Percentiles rank a stretch among this genome's conserved stretches.
Conservation (phyloP, 2,329 filamentous ascomycete genomes). For the Trichophyton schoenleinii region DNA sequence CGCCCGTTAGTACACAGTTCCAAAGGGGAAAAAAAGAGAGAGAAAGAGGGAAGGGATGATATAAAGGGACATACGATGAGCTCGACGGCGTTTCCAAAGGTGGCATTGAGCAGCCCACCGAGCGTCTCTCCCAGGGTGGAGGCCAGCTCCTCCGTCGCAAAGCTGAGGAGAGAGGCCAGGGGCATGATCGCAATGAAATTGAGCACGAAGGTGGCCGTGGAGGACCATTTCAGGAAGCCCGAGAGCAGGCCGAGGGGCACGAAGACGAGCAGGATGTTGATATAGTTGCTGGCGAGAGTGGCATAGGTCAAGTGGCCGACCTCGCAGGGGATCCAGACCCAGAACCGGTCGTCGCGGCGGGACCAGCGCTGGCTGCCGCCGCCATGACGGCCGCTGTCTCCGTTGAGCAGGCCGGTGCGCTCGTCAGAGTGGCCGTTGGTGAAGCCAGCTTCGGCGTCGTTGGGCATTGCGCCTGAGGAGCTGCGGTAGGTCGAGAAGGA, state of each 20-base stretch:
- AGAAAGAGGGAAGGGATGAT: constrained; percentile 35
- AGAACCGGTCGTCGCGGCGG: constrained; percentile 26
- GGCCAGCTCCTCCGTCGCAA: constrained; percentile 52
- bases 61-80: constrained; percentile 43
- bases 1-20: background rate
- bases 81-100: constrained; percentile 55
- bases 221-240: constrained; percentile 47
- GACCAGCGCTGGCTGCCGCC: constrained; percentile 13
- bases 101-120: constrained; percentile 52
- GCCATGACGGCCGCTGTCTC: background rate
- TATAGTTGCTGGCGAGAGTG: constrained; percentile 39
- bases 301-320: constrained; percentile 31
- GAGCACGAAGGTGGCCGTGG: constrained; percentile 47
- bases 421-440: constrained; percentile 10
- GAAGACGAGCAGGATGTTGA: constrained; percentile 50
- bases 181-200: constrained; percentile 55
- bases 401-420: constrained; percentile 7
- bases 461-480: constrained; percentile 9
- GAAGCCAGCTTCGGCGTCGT: constrained; percentile 1
- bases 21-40: too few species aligned
- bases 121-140: constrained; percentile 50
- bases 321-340: constrained; percentile 30
- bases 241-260: constrained; percentile 52
- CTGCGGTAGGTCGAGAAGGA: constrained; percentile 3
- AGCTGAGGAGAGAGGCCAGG: constrained; percentile 49